These are phyloP conservation scores for Trichoderma koningii DNA, from an alignment of 2,329 filamentous ascomycete genomes.

Conservation along the genomic window DNA sequence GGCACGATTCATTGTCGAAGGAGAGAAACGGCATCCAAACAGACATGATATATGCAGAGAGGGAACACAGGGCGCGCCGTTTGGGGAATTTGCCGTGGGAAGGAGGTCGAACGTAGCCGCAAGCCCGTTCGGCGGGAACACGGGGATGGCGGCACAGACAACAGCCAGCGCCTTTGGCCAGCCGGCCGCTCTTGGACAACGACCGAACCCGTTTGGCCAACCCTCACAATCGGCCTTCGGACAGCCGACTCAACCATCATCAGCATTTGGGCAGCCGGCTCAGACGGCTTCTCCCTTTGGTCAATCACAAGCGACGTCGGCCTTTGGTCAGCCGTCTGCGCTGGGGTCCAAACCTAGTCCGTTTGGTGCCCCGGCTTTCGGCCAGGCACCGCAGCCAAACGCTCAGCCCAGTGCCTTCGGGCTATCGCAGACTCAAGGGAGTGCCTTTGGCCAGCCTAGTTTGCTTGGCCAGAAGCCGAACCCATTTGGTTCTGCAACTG, in stretches of 20 bases:
- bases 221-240: conserved; percentile 39
- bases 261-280: conserved; percentile 46
- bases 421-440: conserved; percentile 35
- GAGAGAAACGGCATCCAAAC: conserved; percentile 73
- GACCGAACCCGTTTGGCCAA: conserved; percentile 41
- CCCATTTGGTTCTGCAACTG: conserved; percentile 38
- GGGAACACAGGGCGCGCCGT: conserved; percentile 47
- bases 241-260: conserved; percentile 35
- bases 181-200: conserved; percentile 36
- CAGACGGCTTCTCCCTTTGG: conserved; percentile 41
- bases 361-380: conserved; percentile 41
- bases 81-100: conserved; percentile 49
- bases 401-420: conserved; percentile 36
- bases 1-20: conserved; percentile 66
- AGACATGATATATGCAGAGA: conserved; percentile 64
- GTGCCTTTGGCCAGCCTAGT: conserved; percentile 41
- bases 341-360: conserved; percentile 40
- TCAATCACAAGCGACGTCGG: conserved; percentile 38
- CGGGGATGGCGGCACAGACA: conserved; percentile 27
- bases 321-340: conserved; percentile 47
- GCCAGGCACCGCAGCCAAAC: conserved; percentile 41
- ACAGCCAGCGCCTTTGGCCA: conserved; percentile 45
- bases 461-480: conserved; percentile 44
- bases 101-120: conserved; percentile 35
- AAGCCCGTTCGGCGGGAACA: not conserved